A percentile compares a stretch with the other conserved stretches of the same genome.
phyloP scores from a whole-genome alignment of 1,284 basidiomycete species.

The Phlebopus sp. region DNA sequence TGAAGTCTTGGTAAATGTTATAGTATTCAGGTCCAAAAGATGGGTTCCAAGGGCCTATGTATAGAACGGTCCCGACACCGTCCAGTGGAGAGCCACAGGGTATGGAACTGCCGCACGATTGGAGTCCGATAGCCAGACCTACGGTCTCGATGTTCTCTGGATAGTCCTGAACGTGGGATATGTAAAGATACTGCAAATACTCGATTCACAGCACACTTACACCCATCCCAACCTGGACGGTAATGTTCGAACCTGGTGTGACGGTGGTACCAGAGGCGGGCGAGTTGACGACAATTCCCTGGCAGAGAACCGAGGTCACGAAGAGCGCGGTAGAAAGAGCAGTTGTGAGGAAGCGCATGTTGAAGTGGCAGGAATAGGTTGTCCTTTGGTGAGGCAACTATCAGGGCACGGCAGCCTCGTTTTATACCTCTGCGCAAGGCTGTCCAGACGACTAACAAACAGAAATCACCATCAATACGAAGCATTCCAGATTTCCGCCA shows the following conservation, averaged over 20 bases:
- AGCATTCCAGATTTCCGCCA: no score
- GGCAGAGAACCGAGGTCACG: constrained; percentile 1
- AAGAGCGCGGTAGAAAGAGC: background rate
- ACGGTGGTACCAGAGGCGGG: constrained; percentile 9
- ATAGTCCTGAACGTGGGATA: constrained; percentile 13
- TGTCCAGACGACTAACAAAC: no score
- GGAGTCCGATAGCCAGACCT: constrained; percentile 26
- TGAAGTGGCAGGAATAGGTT: background rate
- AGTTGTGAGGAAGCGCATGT: constrained; percentile 2
- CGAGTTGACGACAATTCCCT: constrained; percentile 1
- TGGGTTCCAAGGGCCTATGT: constrained; percentile 22
- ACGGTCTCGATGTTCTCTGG: constrained; percentile 25
- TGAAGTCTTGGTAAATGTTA: constrained; percentile 7
- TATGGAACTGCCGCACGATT: constrained; percentile 9
- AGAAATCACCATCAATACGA: no score
- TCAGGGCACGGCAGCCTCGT: no score
- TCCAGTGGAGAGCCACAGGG: constrained; percentile 16
- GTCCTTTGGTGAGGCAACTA: no score
- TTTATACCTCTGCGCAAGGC: no score
- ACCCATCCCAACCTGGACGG: constrained; percentile 22
- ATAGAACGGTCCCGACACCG: constrained; percentile 20
- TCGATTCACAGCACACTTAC: constrained; percentile 10
- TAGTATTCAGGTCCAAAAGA: constrained; percentile 1
- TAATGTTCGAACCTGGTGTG: constrained; percentile 8
- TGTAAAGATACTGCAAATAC: background rate